These are phyloP conservation scores for Alternaria brassicicola DNA, from an alignment of 2,329 filamentous ascomycete species.

Conservation along the genomic window DNA sequence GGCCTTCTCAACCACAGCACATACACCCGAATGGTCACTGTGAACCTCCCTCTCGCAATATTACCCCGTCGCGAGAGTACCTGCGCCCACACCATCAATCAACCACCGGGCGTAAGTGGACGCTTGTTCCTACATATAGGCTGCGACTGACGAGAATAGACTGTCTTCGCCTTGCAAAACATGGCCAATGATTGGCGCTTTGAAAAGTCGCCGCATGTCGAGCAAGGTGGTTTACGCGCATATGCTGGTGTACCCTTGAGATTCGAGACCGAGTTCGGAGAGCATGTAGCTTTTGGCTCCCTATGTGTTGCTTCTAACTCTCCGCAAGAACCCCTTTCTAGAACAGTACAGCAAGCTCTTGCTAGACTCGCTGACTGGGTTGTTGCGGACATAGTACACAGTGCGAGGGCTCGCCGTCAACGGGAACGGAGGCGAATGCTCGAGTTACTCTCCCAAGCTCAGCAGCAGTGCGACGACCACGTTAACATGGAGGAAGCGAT, in stretches of 20 bases:
- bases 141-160: slow-evolving; percentile 21
- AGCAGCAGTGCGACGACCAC: slow-evolving; percentile 27
- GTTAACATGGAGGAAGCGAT: slow-evolving; percentile 34
- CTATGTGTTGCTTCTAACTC: slow-evolving; percentile 53
- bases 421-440: slow-evolving; percentile 49
- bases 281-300: slow-evolving; percentile 51
- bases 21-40: slow-evolving; percentile 53
- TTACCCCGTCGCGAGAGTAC: slow-evolving; percentile 55
- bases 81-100: slow-evolving; percentile 54
- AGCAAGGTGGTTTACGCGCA: slow-evolving; percentile 48
- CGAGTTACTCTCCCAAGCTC: slow-evolving; percentile 42
- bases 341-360: slow-evolving; percentile 41
- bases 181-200: slow-evolving; percentile 56
- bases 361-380: slow-evolving; percentile 50
- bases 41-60: slow-evolving; percentile 51
- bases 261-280: slow-evolving; percentile 50
- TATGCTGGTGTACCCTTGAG: slow-evolving; percentile 53
- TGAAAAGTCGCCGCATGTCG: slow-evolving; percentile 50
- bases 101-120: slow-evolving; percentile 38
- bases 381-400: slow-evolving; percentile 52
- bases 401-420: slow-evolving; percentile 48
- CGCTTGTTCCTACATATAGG: not conserved
- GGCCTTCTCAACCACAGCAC: slow-evolving; percentile 53
- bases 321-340: slow-evolving; percentile 39
- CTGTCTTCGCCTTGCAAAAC: slow-evolving; percentile 51